A percentile compares a stretch with the other conserved stretches of the same genome.
phyloP scores from a whole-genome alignment of 2,329 filamentous ascomycete species.

The Calonectria ilicicola region DNA sequence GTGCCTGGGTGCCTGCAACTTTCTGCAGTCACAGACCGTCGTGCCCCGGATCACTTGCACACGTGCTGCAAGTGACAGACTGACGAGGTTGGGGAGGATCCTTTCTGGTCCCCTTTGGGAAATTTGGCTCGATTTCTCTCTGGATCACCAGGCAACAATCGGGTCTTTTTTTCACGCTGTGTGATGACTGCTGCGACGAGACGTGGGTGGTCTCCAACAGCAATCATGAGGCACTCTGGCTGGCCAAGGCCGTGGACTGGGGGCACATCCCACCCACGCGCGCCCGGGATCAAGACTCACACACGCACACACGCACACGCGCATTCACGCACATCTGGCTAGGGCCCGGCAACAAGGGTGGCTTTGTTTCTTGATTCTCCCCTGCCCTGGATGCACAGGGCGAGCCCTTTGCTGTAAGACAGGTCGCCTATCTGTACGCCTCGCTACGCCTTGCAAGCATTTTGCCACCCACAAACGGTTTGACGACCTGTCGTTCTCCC shows the following conservation, averaged over 20 bases:
- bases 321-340: not conserved
- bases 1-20: not conserved
- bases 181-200: not conserved
- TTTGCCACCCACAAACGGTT: not conserved
- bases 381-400: not conserved
- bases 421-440: slow-evolving; percentile 4
- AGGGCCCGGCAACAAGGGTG: not conserved
- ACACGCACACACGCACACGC: not conserved
- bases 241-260: not conserved
- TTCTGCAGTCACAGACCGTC: not conserved
- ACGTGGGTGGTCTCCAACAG: not conserved
- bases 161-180: not conserved
- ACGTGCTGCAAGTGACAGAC: not conserved
- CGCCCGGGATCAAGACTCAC: not conserved
- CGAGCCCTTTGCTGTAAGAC: not conserved
- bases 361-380: slow-evolving; percentile 7
- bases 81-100: not conserved
- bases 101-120: not conserved
- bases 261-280: not conserved
- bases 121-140: not conserved
- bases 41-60: not conserved
- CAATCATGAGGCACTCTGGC: not conserved
- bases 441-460: not conserved
- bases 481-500: not conserved
- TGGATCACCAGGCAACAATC: slow-evolving; percentile 6